These are phyloP conservation scores for Salix udensis DNA, from an alignment of 345 rosid species.

Conservation along the genomic window DNA sequence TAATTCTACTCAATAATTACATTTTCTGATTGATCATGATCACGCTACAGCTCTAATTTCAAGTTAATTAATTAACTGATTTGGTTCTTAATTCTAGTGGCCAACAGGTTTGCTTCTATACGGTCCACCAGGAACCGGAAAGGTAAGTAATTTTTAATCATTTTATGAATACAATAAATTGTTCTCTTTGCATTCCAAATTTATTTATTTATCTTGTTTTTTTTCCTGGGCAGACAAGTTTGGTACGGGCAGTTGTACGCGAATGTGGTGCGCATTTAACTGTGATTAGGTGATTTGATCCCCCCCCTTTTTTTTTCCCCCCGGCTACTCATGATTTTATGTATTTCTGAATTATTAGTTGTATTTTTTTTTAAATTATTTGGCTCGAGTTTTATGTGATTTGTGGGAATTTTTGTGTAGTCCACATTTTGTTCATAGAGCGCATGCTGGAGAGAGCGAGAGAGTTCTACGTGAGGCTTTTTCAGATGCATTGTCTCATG, in stretches of 20 bases:
- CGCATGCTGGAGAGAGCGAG: conserved; percentile 90
- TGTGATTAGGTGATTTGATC: conserved; percentile 57
- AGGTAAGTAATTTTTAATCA: conserved; percentile 39
- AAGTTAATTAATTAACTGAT: conserved; percentile 4
- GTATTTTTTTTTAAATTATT: neutral
- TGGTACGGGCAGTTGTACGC: conserved; percentile 83
- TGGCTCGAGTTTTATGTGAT: neutral
- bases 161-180: neutral
- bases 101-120: conserved; percentile 79
- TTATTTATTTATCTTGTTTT: neutral
- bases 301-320: neutral
- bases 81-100: conserved; percentile 46
- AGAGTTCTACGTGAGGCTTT: conserved; percentile 73
- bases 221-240: conserved; percentile 56
- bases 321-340: neutral
- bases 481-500: conserved; percentile 62
- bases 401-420: conserved; percentile 33
- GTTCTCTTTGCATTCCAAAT: neutral
- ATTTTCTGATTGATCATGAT: neutral
- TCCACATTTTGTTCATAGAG: conserved; percentile 72
- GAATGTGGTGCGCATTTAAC: conserved; percentile 78
- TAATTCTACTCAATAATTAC: neutral
- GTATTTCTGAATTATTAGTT: neutral
- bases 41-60: neutral
- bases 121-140: conserved; percentile 94